Evolutionary conservation across 306 rosid species (phyloP).

Genomic region (Sophora flavescens): DNA sequence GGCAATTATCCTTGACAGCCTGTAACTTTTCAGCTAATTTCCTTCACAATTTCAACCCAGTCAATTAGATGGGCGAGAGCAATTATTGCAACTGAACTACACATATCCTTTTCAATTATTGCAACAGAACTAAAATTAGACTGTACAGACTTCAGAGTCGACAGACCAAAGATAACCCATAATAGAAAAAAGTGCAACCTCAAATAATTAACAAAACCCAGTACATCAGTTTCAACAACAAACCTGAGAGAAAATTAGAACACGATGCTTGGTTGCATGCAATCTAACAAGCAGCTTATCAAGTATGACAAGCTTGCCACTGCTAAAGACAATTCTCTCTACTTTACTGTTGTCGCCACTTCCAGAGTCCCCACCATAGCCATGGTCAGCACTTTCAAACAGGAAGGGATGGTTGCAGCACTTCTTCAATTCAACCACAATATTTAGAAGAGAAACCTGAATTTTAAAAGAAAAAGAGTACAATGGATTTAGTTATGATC

Average conservation of each 20-base stretch:
- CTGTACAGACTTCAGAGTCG: neutral
- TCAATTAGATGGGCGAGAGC: neutral
- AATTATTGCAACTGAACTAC: neutral
- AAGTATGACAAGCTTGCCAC: slow-evolving; percentile 96
- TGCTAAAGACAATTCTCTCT: slow-evolving; percentile 94
- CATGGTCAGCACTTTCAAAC: slow-evolving; percentile 99
- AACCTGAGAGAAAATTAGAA: slow-evolving; percentile 98
- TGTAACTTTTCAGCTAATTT: neutral
- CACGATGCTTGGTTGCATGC: slow-evolving; percentile 97
- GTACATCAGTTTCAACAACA: slow-evolving; percentile 43
- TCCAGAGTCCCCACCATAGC: slow-evolving; percentile 92
- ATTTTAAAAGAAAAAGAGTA: slow-evolving; percentile 22
- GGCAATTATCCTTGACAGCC: neutral
- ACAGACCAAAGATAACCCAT: neutral
- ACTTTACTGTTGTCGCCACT: slow-evolving; percentile 79
- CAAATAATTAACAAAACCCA: slow-evolving; percentile 13
- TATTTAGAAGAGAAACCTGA: slow-evolving; percentile 96
- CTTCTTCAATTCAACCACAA: slow-evolving; percentile 98
- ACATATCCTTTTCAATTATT: no score
- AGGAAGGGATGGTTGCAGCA: slow-evolving; percentile 99
- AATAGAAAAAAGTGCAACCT: neutral
- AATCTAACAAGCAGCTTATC: slow-evolving; percentile 93
- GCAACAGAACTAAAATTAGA: slow-evolving; percentile 19
- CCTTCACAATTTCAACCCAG: no score
- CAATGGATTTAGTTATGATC: slow-evolving; percentile 15